Conservation (phyloP, 768 basidiomycete genomes). For the Russula vinacea region DNA sequence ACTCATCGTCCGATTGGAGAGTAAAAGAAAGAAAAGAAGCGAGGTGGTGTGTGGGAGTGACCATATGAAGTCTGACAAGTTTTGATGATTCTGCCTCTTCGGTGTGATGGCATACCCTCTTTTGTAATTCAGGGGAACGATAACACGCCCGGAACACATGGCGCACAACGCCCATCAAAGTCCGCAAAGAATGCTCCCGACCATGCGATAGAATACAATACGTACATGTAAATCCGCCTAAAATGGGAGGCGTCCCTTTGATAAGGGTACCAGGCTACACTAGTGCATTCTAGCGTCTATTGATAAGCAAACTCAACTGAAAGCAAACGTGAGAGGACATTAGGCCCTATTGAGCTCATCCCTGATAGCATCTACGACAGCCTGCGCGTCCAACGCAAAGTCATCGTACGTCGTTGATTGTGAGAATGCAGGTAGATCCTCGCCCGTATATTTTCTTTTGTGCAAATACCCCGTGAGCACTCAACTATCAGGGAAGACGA, state of each 20-base stretch:
- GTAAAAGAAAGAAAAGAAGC: neutral
- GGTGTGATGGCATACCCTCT: neutral
- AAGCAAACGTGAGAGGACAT: neutral
- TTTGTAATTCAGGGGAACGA: neutral
- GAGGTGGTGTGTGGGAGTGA: neutral
- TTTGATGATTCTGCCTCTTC: neutral
- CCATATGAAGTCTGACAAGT: neutral
- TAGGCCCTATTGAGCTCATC: slow-evolving; percentile 16
- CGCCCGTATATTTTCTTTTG: slow-evolving; percentile 23
- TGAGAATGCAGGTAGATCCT: slow-evolving; percentile 6
- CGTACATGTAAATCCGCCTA: neutral
- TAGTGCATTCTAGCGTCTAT: neutral
- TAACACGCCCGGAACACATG: neutral
- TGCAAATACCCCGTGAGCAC: neutral
- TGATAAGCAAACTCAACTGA: neutral
- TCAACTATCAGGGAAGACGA: neutral
- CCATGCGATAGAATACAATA: neutral
- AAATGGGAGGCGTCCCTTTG: neutral
- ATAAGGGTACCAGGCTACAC: neutral
- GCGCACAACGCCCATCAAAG: neutral
- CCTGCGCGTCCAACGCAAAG: slow-evolving; percentile 20
- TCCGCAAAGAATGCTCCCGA: neutral
- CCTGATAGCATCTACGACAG: slow-evolving; percentile 20
- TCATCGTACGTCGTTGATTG: slow-evolving; percentile 6
- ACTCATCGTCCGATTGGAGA: neutral